These are phyloP conservation scores for Piloderma croceum DNA, from an alignment of 768 basidiomycete genomes.

Conservation along the genomic window DNA sequence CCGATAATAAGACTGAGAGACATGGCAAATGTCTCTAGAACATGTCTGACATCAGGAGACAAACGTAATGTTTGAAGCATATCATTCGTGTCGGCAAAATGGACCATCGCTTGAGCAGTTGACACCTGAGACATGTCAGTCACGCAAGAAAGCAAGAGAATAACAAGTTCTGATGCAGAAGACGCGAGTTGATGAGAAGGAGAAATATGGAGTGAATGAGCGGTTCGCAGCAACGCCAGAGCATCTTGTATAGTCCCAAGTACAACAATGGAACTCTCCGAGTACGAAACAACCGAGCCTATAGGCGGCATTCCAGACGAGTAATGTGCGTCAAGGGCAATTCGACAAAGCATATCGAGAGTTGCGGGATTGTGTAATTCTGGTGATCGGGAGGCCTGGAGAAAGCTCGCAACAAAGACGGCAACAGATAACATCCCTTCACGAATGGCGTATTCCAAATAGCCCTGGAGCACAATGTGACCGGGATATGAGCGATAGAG, in stretches of 20 bases:
- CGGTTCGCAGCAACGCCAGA: constrained; percentile 51
- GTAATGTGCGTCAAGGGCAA: constrained; percentile 61
- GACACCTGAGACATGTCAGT: constrained; percentile 58
- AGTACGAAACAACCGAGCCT: constrained; percentile 49
- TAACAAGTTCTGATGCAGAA: constrained; percentile 60
- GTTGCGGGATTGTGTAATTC: constrained; percentile 61
- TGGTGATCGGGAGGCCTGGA: constrained; percentile 59
- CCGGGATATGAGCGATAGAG: constrained; percentile 66
- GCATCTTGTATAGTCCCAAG: constrained; percentile 57
- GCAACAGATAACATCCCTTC: constrained; percentile 51
- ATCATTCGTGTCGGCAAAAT: constrained; percentile 45
- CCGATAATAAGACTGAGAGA: constrained; percentile 57
- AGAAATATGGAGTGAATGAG: constrained; percentile 39
- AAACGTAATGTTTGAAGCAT: constrained; percentile 50
- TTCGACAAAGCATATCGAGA: constrained; percentile 62
- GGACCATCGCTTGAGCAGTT: constrained; percentile 50
- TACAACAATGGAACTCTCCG: constrained; percentile 43
- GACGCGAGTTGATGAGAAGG: constrained; percentile 53
- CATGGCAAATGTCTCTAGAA: constrained; percentile 54
- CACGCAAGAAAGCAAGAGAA: constrained; percentile 55
- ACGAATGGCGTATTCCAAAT: constrained; percentile 55
- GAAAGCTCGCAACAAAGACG: constrained; percentile 59
- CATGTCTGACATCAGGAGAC: constrained; percentile 45
- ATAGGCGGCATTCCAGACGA: constrained; percentile 46
- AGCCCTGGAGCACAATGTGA: constrained; percentile 61